These are phyloP conservation scores for Dillenia turbinata DNA, from an alignment of 164 flowering plant species.

Conservation along the genomic window DNA sequence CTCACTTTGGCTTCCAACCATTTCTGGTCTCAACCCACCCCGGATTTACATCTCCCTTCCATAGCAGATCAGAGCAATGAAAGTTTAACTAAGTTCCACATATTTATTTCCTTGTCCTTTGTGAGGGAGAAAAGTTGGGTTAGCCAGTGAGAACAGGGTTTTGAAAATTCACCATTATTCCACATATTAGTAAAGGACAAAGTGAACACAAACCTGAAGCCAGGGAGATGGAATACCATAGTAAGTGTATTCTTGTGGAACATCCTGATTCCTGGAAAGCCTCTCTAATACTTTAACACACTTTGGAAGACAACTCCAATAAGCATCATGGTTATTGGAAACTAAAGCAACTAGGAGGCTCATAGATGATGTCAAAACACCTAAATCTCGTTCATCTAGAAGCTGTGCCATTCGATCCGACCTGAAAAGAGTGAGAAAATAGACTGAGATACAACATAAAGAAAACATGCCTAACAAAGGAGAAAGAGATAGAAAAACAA, in stretches of 20 bases:
- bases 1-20: too few relatives aligned
- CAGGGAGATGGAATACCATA: slow-evolving; percentile 99
- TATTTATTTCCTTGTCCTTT: too few relatives aligned
- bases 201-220: slow-evolving; percentile 87
- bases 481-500: neutral
- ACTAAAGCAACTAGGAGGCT: slow-evolving; percentile 97
- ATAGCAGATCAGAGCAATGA: too few relatives aligned
- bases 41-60: too few relatives aligned
- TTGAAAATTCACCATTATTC: too few relatives aligned
- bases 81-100: too few relatives aligned
- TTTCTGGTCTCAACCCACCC: too few relatives aligned
- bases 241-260: slow-evolving; percentile 97
- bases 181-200: neutral
- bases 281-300: slow-evolving; percentile 93
- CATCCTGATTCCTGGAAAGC: slow-evolving; percentile 91
- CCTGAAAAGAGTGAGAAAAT: slow-evolving; percentile 39
- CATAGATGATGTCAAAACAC: slow-evolving; percentile 97
- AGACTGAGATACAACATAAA: neutral
- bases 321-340: slow-evolving; percentile 83
- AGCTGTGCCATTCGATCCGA: slow-evolving; percentile 98
- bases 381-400: slow-evolving; percentile 97
- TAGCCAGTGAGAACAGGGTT: too few relatives aligned
- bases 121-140: too few relatives aligned
- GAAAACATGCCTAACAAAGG: neutral
- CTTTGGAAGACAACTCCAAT: slow-evolving; percentile 97